phyloP scores from a whole-genome alignment of 2,329 filamentous ascomycete genomes.

The Phialophora macrospora region DNA sequence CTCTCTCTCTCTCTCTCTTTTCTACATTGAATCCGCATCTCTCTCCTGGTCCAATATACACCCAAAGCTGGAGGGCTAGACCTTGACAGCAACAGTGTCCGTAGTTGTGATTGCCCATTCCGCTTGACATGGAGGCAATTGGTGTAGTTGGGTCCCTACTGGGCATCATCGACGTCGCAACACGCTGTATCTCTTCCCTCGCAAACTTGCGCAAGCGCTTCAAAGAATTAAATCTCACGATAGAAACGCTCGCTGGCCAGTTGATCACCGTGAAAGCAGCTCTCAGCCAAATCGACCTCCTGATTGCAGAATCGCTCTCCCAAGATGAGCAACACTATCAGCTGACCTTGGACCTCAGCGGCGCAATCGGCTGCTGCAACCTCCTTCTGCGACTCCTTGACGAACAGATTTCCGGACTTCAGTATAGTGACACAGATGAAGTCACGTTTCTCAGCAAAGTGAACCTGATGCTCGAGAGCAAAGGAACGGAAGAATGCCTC shows the following conservation, averaged over 20 bases:
- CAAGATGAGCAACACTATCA: constrained; percentile 1
- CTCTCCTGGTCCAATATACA: neutral
- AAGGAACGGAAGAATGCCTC: neutral
- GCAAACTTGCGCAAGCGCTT: neutral
- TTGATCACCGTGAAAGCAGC: neutral
- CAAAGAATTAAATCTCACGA: neutral
- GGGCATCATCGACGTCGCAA: constrained; percentile 1
- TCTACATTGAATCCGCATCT: neutral
- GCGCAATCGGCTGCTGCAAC: constrained; percentile 1
- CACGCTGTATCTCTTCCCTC: neutral
- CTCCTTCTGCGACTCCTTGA: constrained; percentile 1
- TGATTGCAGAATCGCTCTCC: neutral
- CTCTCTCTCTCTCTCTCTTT: no score
- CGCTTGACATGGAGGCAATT: neutral
- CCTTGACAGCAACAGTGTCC: neutral
- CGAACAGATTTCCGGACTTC: neutral
- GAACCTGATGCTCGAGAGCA: constrained; percentile 2
- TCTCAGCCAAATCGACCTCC: constrained; percentile 2
- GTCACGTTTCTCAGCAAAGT: constrained; percentile 3
- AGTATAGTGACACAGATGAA: neutral
- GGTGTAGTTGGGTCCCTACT: neutral
- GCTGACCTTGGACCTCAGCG: constrained; percentile 1
- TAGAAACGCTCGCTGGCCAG: constrained; percentile 1
- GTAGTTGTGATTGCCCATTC: neutral
- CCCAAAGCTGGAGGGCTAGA: neutral